Conservation (phyloP, 768 basidiomycete species). For the Trametes cinnabarina region DNA sequence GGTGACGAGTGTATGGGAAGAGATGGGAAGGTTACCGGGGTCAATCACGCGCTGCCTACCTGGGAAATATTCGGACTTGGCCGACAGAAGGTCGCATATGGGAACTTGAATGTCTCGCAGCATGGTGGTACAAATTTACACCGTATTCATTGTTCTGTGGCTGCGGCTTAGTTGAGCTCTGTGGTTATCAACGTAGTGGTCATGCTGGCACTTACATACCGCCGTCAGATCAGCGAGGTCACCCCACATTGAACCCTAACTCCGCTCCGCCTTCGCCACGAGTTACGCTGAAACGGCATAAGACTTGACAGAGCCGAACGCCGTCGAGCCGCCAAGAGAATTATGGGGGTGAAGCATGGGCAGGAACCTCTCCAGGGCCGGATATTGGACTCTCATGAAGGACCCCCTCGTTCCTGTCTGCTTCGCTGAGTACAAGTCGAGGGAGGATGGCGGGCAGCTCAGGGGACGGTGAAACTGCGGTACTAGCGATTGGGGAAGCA, state of each 20-base stretch:
- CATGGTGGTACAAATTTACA: not conserved
- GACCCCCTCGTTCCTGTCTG: conserved; percentile 13
- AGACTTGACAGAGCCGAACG: not conserved
- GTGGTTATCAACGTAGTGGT: not conserved
- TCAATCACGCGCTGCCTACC: not conserved
- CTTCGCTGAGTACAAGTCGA: conserved; percentile 10
- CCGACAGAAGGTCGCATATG: not conserved
- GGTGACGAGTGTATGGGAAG: not conserved
- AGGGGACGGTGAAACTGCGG: conserved; percentile 23
- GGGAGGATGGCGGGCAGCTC: conserved; percentile 11
- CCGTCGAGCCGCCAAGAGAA: conserved; percentile 1
- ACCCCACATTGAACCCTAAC: not conserved
- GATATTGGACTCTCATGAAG: conserved; percentile 17
- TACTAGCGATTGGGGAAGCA: conserved; percentile 21
- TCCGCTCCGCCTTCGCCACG: conserved; percentile 6
- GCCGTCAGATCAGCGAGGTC: not conserved
- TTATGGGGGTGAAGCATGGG: conserved; percentile 11
- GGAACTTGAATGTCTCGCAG: not conserved
- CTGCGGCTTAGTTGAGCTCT: too few species aligned
- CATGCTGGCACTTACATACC: not conserved
- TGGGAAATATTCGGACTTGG: not conserved
- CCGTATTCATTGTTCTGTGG: too few species aligned
- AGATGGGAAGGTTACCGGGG: not conserved
- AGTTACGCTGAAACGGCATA: conserved; percentile 11
- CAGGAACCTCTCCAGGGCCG: conserved; percentile 9